Evolutionary conservation across 106 monocot genomes (phyloP), one percentile per base, ranked within the genome.

Genomic region (Platanthera zijinensis): DNA sequence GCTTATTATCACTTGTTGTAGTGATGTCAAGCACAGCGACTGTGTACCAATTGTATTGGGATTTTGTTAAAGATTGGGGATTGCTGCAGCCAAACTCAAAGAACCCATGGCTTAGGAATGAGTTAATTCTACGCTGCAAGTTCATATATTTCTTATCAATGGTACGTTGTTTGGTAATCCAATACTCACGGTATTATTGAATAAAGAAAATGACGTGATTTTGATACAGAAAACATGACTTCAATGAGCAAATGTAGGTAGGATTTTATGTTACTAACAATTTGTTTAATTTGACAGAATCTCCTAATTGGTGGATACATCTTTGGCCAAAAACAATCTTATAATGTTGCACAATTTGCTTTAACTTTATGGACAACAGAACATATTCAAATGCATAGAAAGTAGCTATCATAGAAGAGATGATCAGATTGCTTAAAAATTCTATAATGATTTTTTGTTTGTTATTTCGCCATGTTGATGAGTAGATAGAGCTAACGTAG

Each of bases 41-140:
- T 4, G 80, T 91, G 12, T 97, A 97, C 75, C 97, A 97, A 48
- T 76, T 99, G 50, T 99, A 94, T 76, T 99, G 99, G 99, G 99
- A 99, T 66, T 99, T 99, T 59, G 99, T 94, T 15, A 99, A 90
- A 82, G 99, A 99, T 69, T 94, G 99, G 94, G 99, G 94, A 0
- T 80, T 99, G 70, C 88, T 99, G 2, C 91, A 92, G 67, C 56
- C 78, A 57, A 85, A 89, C 52, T 99, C 99, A 14, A 92, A 84
- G 81, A 99, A 99, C 77, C 92, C 92, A 15, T 99, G 92, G 99
- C 85, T 99, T 4, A 84, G 99, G 68, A 92, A 94, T 79, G 99
- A 99, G 21, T 80, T 99, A 52, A 83, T 99, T 14, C 89, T 99
- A 72, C 84, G 85, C 9, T 80, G 83, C 53, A 99, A 94, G 81